These are phyloP conservation scores for Rusavskia elegans DNA, from an alignment of 495 filamentous ascomycete species.

Conservation along the genomic window DNA sequence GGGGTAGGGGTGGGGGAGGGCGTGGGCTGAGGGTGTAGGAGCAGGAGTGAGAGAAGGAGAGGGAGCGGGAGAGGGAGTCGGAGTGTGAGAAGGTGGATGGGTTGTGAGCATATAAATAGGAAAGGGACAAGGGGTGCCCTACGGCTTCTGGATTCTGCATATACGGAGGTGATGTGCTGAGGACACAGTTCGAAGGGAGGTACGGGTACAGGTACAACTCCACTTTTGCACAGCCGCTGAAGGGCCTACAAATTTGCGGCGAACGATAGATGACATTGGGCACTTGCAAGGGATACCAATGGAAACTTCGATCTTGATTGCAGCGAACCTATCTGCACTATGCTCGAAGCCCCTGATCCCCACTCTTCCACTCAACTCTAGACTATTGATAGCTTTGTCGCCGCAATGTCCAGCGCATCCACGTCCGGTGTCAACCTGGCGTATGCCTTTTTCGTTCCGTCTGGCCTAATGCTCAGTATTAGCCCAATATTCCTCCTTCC, in stretches of 20 bases:
- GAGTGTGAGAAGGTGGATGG: not conserved
- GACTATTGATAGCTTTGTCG: conserved; percentile 95
- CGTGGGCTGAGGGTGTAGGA: not conserved
- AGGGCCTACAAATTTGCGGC: too few relatives aligned
- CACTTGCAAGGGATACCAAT: not conserved
- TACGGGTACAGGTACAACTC: not conserved
- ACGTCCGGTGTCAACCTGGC: conserved; percentile 88
- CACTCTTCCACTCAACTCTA: conserved; percentile 28
- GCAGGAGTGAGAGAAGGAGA: not conserved
- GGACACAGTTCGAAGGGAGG: too few relatives aligned
- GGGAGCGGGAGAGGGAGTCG: not conserved
- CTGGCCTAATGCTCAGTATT: conserved; percentile 41
- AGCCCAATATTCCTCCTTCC: not conserved
- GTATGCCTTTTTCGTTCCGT: conserved; percentile 97
- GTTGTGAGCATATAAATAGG: too few relatives aligned
- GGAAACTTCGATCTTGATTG: not conserved
- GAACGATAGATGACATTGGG: too few relatives aligned
- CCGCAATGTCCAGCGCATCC: conserved; percentile 97
- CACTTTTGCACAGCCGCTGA: too few relatives aligned
- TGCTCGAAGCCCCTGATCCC: not conserved
- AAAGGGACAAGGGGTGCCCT: too few relatives aligned
- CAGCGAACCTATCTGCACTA: not conserved
- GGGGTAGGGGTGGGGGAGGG: not conserved
- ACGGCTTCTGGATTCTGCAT: too few relatives aligned
- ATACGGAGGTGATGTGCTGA: too few relatives aligned